Evolutionary conservation across 352 stramenopile species (phyloP).

Genomic region (Pythium volutum): DNA sequence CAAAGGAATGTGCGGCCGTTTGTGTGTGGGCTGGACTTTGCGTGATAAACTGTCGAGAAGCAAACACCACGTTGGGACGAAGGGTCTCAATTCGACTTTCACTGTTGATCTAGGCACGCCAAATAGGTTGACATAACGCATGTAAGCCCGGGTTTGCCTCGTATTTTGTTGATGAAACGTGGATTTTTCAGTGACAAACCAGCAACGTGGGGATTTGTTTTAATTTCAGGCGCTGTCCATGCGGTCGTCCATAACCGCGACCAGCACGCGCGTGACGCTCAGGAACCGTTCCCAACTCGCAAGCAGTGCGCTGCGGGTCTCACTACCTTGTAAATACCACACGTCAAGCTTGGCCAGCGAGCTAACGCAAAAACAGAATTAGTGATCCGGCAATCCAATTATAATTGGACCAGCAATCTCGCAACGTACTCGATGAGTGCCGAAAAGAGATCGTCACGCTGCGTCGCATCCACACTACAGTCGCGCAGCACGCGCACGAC

Average conservation of each 20-base stretch:
- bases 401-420: background rate
- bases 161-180: too few relatives aligned
- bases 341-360: slow-evolving; percentile 59
- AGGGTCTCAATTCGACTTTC: too few relatives aligned
- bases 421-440: slow-evolving; percentile 57
- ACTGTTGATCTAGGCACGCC: too few relatives aligned
- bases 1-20: too few relatives aligned
- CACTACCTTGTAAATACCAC: slow-evolving; percentile 67
- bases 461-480: slow-evolving; percentile 33
- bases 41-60: too few relatives aligned
- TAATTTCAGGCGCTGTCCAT: slow-evolving; percentile 2
- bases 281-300: slow-evolving; percentile 73
- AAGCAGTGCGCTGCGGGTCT: slow-evolving; percentile 53
- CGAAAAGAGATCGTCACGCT: slow-evolving; percentile 58
- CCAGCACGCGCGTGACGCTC: slow-evolving; percentile 51
- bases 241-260: slow-evolving; percentile 56
- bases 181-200: too few relatives aligned
- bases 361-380: slow-evolving; percentile 15
- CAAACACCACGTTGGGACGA: too few relatives aligned
- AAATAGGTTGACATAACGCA: too few relatives aligned
- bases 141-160: too few relatives aligned
- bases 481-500: slow-evolving; percentile 61
- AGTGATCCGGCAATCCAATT: background rate
- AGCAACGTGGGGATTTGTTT: too few relatives aligned
- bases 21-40: too few relatives aligned